Evolutionary conservation across 352 stramenopile species (phyloP), one percentile per base, ranked within the genome.

Genomic region (Globisporangium heterothallicum): DNA sequence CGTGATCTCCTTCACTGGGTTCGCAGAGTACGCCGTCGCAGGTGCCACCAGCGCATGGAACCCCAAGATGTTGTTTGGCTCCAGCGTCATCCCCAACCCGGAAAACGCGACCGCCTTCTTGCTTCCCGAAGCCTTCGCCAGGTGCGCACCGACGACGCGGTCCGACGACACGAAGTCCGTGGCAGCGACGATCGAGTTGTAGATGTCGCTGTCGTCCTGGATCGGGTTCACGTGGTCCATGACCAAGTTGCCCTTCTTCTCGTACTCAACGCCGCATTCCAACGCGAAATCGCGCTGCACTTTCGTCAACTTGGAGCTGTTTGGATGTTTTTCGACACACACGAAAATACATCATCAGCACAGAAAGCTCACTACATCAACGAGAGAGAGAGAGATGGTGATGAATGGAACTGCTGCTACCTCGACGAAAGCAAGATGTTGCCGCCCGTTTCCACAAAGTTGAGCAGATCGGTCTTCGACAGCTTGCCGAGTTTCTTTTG

Each of bases 171-270:
- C 74, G 51, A 88, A 85, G 60, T 90, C 75, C 18, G 68, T 72
- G 7, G 85, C 74, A 14, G 71, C 64, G 36, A 96, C 70, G 26
- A 84, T 61, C 24, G 84, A 74, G 64, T 95, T 88, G 68, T 88
- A 87, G 26, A 88, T 79, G 61, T 94, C 79, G 43, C 47, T 45
- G 19, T 56, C 59, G 45, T 85, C 73, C 1, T 49, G 47, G 35
- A 91, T 68, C n/a, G 74, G 64, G 24, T 74, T 78, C 38, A 94
- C 73, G 61, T 97, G 82, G 65, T 97, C 88, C 43, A 96, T 74
- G 51, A 97, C 86, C 24, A 88, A 56, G 51, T 75, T 90, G 42
- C 79, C 83, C 57, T 94, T 94, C 67, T 90, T 87, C 59, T 95
- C 80, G 56, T 89, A 91, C 59, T 94, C 74, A 46, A 97, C 78